Percentiles rank a stretch among this genome's conserved stretches.
These are phyloP conservation scores for Epichloe scottii DNA, from an alignment of 2,329 filamentous ascomycete species.

Conservation along the genomic window DNA sequence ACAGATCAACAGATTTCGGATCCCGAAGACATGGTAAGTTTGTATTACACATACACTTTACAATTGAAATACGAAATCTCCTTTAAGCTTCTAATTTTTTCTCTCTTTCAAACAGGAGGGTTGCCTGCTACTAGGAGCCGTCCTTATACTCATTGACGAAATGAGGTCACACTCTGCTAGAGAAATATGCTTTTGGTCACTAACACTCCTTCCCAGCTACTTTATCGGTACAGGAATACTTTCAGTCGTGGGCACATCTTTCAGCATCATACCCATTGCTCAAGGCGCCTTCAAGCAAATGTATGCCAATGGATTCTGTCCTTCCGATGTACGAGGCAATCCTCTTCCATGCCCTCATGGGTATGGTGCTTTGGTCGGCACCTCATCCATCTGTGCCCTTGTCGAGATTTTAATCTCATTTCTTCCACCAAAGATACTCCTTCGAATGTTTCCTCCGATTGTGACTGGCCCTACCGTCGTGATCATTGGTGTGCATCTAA, in stretches of 20 bases:
- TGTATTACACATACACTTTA: not conserved
- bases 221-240: constrained; percentile 69
- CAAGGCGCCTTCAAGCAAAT: constrained; percentile 62
- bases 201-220: constrained; percentile 36
- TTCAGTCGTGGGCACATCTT: constrained; percentile 55
- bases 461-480: constrained; percentile 60
- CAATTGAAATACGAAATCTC: not conserved
- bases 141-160: not conserved
- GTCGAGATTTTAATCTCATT: constrained; percentile 66
- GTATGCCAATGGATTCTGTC: constrained; percentile 61
- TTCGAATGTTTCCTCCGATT: constrained; percentile 67
- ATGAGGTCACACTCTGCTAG: not conserved
- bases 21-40: constrained; percentile 48
- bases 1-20: constrained; percentile 67
- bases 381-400: constrained; percentile 49
- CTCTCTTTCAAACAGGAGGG: no score
- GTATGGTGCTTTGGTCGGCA: constrained; percentile 62
- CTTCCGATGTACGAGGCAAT: constrained; percentile 46
- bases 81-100: no score
- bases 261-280: constrained; percentile 27
- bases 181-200: not conserved
- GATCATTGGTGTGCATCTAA: constrained; percentile 62
- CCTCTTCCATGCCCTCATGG: constrained; percentile 61
- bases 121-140: no score
- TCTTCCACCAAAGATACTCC: constrained; percentile 53